Evolutionary conservation across 257 asterid species (phyloP).

Genomic region (Schizonepeta tenuifolia): DNA sequence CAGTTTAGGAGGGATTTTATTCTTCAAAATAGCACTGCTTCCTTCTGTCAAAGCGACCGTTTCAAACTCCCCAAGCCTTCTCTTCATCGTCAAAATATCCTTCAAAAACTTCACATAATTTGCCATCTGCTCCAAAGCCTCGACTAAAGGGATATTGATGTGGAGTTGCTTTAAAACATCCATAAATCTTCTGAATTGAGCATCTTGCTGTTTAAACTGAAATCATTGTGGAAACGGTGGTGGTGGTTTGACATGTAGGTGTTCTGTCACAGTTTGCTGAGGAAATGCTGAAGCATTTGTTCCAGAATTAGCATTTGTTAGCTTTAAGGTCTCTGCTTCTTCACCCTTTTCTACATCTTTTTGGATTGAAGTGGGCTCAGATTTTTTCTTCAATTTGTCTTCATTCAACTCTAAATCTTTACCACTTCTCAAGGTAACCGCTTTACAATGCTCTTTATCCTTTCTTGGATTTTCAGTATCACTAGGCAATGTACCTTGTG

Average conservation of each 20-base stretch:
- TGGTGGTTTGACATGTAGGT: neutral
- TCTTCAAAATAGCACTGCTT: too few relatives aligned
- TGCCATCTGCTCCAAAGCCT: neutral
- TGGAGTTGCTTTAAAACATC: neutral
- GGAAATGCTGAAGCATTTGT: too few relatives aligned
- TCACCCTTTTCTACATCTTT: neutral
- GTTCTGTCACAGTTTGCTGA: too few relatives aligned
- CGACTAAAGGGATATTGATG: neutral
- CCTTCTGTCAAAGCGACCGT: too few relatives aligned
- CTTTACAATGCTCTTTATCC: neutral
- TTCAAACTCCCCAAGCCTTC: neutral
- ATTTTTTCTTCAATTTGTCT: neutral
- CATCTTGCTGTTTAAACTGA: neutral
- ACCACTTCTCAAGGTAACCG: neutral
- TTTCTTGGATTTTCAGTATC: neutral
- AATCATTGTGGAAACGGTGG: neutral
- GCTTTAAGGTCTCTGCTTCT: neutral
- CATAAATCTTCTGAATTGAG: neutral
- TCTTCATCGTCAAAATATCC: neutral
- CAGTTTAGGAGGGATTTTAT: too few relatives aligned
- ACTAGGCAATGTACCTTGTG: neutral
- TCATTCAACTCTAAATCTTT: neutral
- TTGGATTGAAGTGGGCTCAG: slow-evolving; percentile 8
- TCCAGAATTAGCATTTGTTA: too few relatives aligned
- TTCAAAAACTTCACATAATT: neutral